These are phyloP conservation scores for Cyberlindnera mycetangii DNA, from an alignment of 805 yeast genomes.

Conservation along the genomic window DNA sequence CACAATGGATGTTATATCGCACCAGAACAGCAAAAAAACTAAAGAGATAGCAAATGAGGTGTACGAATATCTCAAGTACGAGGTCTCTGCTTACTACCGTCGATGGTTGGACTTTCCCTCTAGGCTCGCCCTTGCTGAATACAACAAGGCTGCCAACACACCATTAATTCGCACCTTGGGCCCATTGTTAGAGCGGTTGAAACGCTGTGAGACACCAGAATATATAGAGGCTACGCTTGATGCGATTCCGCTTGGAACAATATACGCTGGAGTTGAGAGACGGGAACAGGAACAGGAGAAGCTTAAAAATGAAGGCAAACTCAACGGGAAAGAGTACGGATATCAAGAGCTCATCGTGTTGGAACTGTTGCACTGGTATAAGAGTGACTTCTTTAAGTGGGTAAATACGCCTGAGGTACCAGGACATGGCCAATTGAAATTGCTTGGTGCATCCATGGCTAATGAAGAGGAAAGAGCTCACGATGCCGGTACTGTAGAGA, in stretches of 20 bases:
- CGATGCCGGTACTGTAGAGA: conserved; percentile 61
- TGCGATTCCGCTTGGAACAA: conserved; percentile 53
- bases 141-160: neutral
- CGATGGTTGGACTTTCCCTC: neutral
- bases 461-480: conserved; percentile 37
- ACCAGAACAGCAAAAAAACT: too few species aligned
- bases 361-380: conserved; percentile 66
- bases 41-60: neutral
- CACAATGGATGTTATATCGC: neutral
- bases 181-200: neutral
- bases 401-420: conserved; percentile 74
- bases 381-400: conserved; percentile 81
- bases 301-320: conserved; percentile 16
- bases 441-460: conserved; percentile 41
- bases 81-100: neutral
- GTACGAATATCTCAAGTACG: neutral
- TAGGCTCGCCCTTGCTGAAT: neutral
- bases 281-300: conserved; percentile 33
- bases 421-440: conserved; percentile 35
- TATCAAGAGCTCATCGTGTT: conserved; percentile 57
- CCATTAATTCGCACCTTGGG: neutral
- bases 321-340: conserved; percentile 29
- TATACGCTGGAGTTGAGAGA: conserved; percentile 60
- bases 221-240: conserved; percentile 48
- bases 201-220: conserved; percentile 8